Evolutionary conservation across 2,329 filamentous ascomycete genomes (phyloP).

Genomic region (Rhytidhysteron rufulum): DNA sequence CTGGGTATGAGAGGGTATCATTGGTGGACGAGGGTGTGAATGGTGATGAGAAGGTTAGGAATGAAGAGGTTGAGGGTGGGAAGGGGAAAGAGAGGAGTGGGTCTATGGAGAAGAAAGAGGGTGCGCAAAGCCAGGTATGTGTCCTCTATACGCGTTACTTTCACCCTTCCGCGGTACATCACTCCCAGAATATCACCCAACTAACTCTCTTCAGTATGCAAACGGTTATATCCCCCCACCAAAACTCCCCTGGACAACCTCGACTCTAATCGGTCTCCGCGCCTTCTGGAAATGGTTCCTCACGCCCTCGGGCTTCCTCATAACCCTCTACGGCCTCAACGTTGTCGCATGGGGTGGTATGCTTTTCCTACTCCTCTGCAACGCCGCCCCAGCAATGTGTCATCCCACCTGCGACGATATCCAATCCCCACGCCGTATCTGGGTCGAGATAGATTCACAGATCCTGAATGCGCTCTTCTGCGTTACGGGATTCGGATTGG

Average conservation of each 20-base stretch:
- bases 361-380: constrained; percentile 80
- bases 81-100: constrained; percentile 12
- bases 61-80: constrained; percentile 4
- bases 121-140: constrained; percentile 7
- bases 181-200: constrained; percentile 11
- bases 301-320: constrained; percentile 71
- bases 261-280: constrained; percentile 54
- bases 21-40: background rate
- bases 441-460: constrained; percentile 83
- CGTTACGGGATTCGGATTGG: constrained; percentile 78
- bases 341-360: constrained; percentile 88
- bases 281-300: constrained; percentile 69
- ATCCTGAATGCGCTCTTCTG: constrained; percentile 83
- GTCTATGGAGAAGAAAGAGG: constrained; percentile 8
- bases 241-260: constrained; percentile 52
- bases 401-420: constrained; percentile 66
- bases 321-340: constrained; percentile 76
- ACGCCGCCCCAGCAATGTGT: constrained; percentile 71
- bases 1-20: constrained; percentile 3
- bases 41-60: background rate
- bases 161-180: background rate
- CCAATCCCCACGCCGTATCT: constrained; percentile 71
- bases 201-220: constrained; percentile 19
- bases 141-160: background rate
- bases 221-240: constrained; percentile 43